Evolutionary conservation across 2,329 filamentous ascomycete species (phyloP), one percentile per base, ranked within the genome.

Genomic region (Pestalotiopsis sp.): DNA sequence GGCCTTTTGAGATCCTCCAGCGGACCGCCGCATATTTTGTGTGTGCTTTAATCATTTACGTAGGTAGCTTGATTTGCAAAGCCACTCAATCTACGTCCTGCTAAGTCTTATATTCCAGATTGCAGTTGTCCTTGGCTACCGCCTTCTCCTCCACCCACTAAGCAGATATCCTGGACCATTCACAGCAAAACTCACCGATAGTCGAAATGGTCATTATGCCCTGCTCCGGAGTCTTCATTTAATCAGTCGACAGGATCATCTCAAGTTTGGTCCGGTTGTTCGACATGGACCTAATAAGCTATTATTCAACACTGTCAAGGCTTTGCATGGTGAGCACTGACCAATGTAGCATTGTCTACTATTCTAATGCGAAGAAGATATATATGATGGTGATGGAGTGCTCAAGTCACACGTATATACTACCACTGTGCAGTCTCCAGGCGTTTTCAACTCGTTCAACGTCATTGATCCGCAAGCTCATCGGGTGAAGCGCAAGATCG

Each of bases 341-440:
- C 6, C n/a, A 14, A n/a, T 17, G 2, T 40, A 23, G 4, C 23
- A 20, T 9, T 4, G 27, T 25, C 6, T 14, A 2, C 13, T 4
- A 58, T 58, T 17, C 57, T 59, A 36, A 59, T 2, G 11, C 23
- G 5, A 2, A 9, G 2, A 59, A 74, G 73, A 74, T 56, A 73
- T 74, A 61, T 73, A 73, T 31, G 56, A 71, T 12, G 72, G 72
- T 65, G 70, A 72, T 4, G 67, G 68, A 41, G 65, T 72, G 13
- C 67, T 70, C 61, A 74, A 74, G 64, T 71, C 73, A 3, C 67
- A 67, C 13, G 63, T 72, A n/a, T 73, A 74, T 59, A 66, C 70
- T 13, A 64, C 67, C 27, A 72, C 69, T 1, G 27, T 59, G 13
- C 66, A 64, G 2, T 69, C 68, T 27, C 69, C 68, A 0, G 72